Base-by-base conservation (phyloP, 1,139 yeast genomes). In the Yamadazyma dushanensis region DNA sequence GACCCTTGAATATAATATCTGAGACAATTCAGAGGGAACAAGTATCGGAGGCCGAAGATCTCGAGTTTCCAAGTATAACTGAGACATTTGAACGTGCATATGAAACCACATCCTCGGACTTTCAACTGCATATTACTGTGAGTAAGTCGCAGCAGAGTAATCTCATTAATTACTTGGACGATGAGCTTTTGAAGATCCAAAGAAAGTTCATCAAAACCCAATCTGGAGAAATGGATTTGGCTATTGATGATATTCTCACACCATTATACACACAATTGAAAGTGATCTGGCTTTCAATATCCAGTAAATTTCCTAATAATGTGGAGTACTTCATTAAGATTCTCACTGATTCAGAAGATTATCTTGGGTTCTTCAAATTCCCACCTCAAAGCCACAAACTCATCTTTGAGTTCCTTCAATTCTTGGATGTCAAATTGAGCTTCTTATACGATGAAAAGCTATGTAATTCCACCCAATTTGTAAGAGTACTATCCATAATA, bases 331-430 rank as follows among this genome's bases (percentile, higher is more conserved):
- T 82, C 16, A 63, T 84, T 23, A 73, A 73, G 40, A 69, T 84
- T 4, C 66, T 84, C 40, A 86, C 83, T 30, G 90, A 83, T 45
- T 54, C 83, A 35, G 77, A 80, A 33, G 92, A 83, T 45, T 83
- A 75, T 47, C 40, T 77, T 17, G 65, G 59, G 18, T 76, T 73
- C 50, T 79, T 75, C 41, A 50, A 56, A 1, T 32, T 44, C 11
- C 31, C 36, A 3, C 17, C 22, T 8, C n/a, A 34, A 1, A 19
- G 26, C 13, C 45, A 27, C 9, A 20, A 13, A 8, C 9, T n/a
- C 5, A 2, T 57, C n/a, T 45, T 37, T 32, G 35, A 32, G 13
- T 30, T 40, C 3, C 21, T 37, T 14, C 55, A 45, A 34, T 44
- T 25, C 26, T 21, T 46, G 8, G 53, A 46, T 29, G 40, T 36